Percentiles rank a stretch among this genome's conserved stretches.
These are phyloP conservation scores for Neltuma alba DNA, from an alignment of 306 rosid species.

Conservation along the genomic window DNA sequence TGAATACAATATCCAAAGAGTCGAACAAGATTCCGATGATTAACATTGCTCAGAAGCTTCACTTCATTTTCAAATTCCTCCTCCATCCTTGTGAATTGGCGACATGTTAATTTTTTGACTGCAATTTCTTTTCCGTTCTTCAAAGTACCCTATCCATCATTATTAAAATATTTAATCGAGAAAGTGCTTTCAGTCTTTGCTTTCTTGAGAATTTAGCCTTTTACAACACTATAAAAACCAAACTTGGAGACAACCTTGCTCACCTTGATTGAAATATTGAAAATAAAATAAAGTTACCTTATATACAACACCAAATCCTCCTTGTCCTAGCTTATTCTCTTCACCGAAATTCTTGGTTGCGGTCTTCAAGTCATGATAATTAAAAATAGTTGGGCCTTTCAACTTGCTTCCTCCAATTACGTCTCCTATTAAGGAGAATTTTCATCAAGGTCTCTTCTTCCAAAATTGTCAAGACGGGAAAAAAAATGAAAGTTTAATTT, in stretches of 20 bases:
- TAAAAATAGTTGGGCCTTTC: constrained; percentile 41
- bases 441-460: background rate
- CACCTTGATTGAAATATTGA: background rate
- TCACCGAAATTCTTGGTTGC: constrained; percentile 36
- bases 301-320: background rate
- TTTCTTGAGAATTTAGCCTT: background rate
- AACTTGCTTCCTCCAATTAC: background rate
- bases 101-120: background rate
- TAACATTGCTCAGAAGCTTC: background rate
- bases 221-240: background rate
- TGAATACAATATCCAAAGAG: background rate
- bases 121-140: background rate
- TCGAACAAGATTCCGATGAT: background rate
- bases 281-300: background rate
- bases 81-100: background rate
- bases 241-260: too few species aligned
- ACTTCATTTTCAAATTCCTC: constrained; percentile 3
- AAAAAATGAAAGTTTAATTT: too few species aligned
- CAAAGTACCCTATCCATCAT: background rate
- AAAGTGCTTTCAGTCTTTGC: background rate
- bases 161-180: background rate
- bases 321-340: background rate
- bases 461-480: too few species aligned
- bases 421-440: background rate
- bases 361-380: constrained; percentile 37